Evolutionary conservation across 495 filamentous ascomycete species (phyloP).

Genomic region (Podospora sp.): DNA sequence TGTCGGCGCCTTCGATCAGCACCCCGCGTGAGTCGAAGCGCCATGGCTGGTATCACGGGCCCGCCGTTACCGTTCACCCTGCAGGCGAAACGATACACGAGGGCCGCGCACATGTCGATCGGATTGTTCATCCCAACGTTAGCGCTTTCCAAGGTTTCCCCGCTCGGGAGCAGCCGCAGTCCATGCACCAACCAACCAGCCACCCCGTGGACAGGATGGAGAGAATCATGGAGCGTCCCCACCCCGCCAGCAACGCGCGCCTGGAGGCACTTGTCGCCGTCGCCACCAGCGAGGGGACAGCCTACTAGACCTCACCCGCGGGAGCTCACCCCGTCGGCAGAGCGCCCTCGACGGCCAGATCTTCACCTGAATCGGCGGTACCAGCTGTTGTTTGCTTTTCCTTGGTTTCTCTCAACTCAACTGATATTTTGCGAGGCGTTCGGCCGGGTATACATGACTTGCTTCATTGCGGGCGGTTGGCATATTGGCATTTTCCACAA

Average conservation of each 20-base stretch:
- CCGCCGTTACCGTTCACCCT: slow-evolving; percentile 38
- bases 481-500: slow-evolving; percentile 23
- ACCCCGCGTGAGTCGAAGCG: slow-evolving; percentile 64
- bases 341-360: not conserved
- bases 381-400: slow-evolving; percentile 4
- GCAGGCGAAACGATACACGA: slow-evolving; percentile 42
- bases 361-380: not conserved
- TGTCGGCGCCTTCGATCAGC: slow-evolving; percentile 52
- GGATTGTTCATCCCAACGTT: slow-evolving; percentile 54
- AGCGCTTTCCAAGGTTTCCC: slow-evolving; percentile 49
- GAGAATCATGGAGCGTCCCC: slow-evolving; percentile 34
- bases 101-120: slow-evolving; percentile 45
- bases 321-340: too few species aligned
- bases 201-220: slow-evolving; percentile 32
- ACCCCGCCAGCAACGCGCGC: slow-evolving; percentile 40
- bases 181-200: slow-evolving; percentile 23
- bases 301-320: too few species aligned
- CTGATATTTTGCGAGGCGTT: slow-evolving; percentile 16
- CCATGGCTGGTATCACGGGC: slow-evolving; percentile 71
- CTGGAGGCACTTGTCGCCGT: slow-evolving; percentile 87
- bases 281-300: slow-evolving; percentile 76
- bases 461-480: slow-evolving; percentile 23
- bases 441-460: slow-evolving; percentile 13
- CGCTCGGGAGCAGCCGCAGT: slow-evolving; percentile 35
- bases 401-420: not conserved